Conservation (phyloP, 495 filamentous ascomycete species). For the Hypoxylon fuscum region DNA sequence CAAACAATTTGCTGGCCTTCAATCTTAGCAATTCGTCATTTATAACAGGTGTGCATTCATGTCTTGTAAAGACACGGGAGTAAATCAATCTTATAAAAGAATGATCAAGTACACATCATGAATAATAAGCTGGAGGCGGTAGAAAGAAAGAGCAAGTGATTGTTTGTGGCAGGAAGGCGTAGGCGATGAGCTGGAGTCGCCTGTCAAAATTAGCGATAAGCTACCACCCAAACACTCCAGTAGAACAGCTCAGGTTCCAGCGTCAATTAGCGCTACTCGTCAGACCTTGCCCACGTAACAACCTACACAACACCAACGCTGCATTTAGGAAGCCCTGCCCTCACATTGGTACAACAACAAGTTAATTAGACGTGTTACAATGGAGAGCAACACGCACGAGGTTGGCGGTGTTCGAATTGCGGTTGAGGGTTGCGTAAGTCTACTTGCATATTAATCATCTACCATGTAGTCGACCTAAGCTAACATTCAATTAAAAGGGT, state of each 20-base stretch:
- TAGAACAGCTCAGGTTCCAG: slow-evolving; percentile 4
- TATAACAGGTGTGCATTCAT: too few species aligned
- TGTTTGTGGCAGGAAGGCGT: background rate
- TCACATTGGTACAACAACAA: background rate
- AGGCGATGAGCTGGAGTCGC: background rate
- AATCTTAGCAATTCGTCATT: too few species aligned
- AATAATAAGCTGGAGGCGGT: too few species aligned
- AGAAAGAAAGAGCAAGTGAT: background rate
- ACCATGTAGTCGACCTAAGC: background rate
- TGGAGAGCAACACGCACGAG: slow-evolving; percentile 28
- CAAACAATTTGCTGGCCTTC: too few species aligned
- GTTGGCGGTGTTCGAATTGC: slow-evolving; percentile 61
- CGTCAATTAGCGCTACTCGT: slow-evolving; percentile 10
- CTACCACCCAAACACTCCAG: background rate
- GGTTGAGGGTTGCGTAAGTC: slow-evolving; percentile 82
- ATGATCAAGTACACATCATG: too few species aligned
- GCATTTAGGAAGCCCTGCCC: too few species aligned
- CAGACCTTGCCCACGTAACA: background rate
- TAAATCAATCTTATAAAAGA: too few species aligned
- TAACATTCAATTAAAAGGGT: slow-evolving; percentile 62
- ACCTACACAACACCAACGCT: background rate
- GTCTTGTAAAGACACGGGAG: too few species aligned
- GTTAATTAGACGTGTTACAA: background rate
- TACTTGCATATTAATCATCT: background rate
- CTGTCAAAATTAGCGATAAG: slow-evolving; percentile 11